Conservation (phyloP, 1,284 basidiomycete species). For the Wallemia ichthyophaga region DNA sequence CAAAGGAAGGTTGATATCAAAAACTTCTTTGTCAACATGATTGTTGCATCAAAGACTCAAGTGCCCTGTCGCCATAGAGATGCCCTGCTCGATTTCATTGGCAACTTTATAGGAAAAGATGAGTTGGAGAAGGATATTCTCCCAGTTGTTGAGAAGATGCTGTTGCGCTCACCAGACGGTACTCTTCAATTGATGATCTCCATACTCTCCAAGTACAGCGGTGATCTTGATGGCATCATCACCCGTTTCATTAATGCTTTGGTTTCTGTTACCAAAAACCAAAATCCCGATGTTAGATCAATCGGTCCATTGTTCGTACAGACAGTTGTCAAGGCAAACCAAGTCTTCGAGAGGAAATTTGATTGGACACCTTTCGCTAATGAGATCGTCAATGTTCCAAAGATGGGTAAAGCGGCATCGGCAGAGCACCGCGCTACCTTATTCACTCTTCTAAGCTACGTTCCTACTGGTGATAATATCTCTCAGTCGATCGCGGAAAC, state of each 20-base stretch:
- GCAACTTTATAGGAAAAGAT: constrained; percentile 20
- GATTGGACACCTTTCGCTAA: constrained; percentile 19
- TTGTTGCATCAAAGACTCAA: constrained; percentile 7
- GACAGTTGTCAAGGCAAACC: constrained; percentile 19
- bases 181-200: constrained; percentile 26
- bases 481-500: constrained; percentile 28
- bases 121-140: constrained; percentile 26
- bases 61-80: constrained; percentile 7
- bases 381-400: constrained; percentile 40
- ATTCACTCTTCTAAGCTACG: constrained; percentile 35
- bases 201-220: constrained; percentile 28
- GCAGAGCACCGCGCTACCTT: constrained; percentile 56
- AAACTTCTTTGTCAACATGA: constrained; percentile 7
- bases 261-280: constrained; percentile 45
- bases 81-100: constrained; percentile 25
- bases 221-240: constrained; percentile 26
- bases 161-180: constrained; percentile 40
- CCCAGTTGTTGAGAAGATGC: constrained; percentile 36
- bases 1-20: constrained; percentile 6
- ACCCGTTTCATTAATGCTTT: constrained; percentile 32
- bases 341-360: constrained; percentile 10
- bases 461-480: constrained; percentile 24
- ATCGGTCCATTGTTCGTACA: constrained; percentile 32
- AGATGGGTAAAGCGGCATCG: constrained; percentile 50
- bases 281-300: constrained; percentile 30